Evolutionary conservation across 2,329 filamentous ascomycete species (phyloP), one percentile per base, ranked within the genome.

Genomic region (Apiospora arundinis): DNA sequence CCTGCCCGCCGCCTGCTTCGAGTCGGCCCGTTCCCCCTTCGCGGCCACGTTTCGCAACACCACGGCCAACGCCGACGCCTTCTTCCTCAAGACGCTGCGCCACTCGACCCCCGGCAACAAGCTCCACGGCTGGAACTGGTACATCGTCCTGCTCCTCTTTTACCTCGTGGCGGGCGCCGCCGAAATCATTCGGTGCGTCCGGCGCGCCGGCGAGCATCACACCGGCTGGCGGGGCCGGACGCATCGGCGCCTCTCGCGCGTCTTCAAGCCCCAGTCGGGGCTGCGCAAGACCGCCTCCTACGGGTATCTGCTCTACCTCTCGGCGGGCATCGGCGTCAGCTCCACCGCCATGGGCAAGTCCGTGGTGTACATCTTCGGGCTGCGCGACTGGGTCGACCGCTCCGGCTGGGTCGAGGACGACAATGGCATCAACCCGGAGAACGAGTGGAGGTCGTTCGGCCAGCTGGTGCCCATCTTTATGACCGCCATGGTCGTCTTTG

Each of bases 391-490:
- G 78, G 76, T 77, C 2, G 52, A 74, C 49, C 68, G 66, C 14
- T 78, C 77, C 1, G 74, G 73, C 37, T 81, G 72, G 77, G 75
- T 77, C 7, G 9, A 74, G 56, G 42, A 52, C 1, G 71, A 70
- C 9, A 69, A 73, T n/a, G 70, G 72, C 23, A 18, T 66, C 46
- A 80, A 77, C 70, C 74, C 76, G 0, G 80, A 82, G 70, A 77
- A 81, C 52, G 80, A 81, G 65, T 74, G 76, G 0, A 77, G 76
- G 16, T 78, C 75, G 14, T 82, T 82, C 44, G 80, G 80, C 2
- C 80, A 82, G 73, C 75, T 81, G 12, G 78, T 82, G 12, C 80
- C 80, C 46, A 79, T 82, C n/a, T 75, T 79, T 16, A 75, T 79
- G 18, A 79, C 74, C 4, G 73, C 70, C n/a, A 48, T 80, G 72